A percentile compares a stretch with the other conserved stretches of the same genome.
Evolutionary conservation across 371 early-diverging fungal species (phyloP).

Genomic region (Blastocladiella emersonii): DNA sequence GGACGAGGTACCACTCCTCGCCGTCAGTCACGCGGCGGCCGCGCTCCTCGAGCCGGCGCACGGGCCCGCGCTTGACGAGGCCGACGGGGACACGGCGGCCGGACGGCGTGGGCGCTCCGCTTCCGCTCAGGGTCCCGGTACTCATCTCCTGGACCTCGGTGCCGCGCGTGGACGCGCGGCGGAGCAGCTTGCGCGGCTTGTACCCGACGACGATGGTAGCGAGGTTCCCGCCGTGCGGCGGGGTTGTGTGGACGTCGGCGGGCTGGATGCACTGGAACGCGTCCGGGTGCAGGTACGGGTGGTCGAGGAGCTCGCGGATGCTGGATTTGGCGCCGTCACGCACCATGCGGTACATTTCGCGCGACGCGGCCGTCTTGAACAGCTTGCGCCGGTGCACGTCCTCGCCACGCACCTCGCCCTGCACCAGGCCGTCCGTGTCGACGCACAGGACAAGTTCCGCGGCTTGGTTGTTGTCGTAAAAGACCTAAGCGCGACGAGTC

Average conservation of each 20-base stretch:
- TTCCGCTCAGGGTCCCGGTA: too few relatives aligned
- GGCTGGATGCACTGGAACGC: conserved; percentile 12
- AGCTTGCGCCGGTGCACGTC: too few relatives aligned
- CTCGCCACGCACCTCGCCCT: too few relatives aligned
- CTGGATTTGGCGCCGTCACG: conserved; percentile 13
- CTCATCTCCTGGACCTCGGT: conserved; percentile 11
- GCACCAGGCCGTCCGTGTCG: background rate
- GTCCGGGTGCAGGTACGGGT: conserved; percentile 17
- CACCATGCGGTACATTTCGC: background rate
- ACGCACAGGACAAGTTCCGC: conserved; percentile 32
- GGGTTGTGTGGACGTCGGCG: conserved; percentile 14
- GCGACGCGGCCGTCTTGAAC: background rate
- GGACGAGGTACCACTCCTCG: too few relatives aligned
- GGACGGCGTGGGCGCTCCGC: too few relatives aligned
- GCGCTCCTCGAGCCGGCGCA: conserved; percentile 10
- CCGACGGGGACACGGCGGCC: conserved; percentile 16
- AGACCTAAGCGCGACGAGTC: conserved; percentile 25
- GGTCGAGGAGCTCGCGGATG: too few relatives aligned
- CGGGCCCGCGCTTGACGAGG: conserved; percentile 16
- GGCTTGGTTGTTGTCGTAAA: conserved; percentile 61
- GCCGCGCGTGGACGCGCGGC: conserved; percentile 12
- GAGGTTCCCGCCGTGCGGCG: background rate
- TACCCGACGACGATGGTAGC: background rate
- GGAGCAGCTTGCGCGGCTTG: background rate
- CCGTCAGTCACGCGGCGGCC: too few relatives aligned